Evolutionary conservation across 306 rosid genomes (phyloP).

Genomic region (Phaseolus lunatus): DNA sequence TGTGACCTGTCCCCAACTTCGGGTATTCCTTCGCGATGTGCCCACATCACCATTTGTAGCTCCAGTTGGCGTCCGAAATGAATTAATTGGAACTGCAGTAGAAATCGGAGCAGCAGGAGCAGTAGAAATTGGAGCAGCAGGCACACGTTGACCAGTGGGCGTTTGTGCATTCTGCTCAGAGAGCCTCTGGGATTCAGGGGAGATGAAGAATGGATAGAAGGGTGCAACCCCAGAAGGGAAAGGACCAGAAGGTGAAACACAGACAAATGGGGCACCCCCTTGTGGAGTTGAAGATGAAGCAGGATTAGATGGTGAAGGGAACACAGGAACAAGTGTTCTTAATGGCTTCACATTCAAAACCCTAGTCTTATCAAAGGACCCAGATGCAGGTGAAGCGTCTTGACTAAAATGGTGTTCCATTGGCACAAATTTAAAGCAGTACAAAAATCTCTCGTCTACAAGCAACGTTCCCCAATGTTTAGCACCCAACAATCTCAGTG

Average conservation of each 20-base stretch:
- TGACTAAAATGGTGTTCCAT: constrained; percentile 79
- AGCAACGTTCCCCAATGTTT: constrained; percentile 8
- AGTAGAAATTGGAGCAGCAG: constrained; percentile 51
- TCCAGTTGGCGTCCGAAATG: constrained; percentile 69
- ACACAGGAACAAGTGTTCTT: constrained; percentile 80
- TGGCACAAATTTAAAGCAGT: constrained; percentile 41
- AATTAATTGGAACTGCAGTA: constrained; percentile 75
- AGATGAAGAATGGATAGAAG: constrained; percentile 73
- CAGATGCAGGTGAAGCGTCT: constrained; percentile 58
- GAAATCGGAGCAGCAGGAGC: constrained; percentile 52
- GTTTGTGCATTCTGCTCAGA: constrained; percentile 59
- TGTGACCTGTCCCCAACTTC: constrained; percentile 27
- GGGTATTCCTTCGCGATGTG: constrained; percentile 47
- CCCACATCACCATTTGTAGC: constrained; percentile 53
- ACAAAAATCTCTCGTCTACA: constrained; percentile 21
- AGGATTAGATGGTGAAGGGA: constrained; percentile 70
- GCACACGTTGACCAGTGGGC: constrained; percentile 47
- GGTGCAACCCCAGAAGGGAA: constrained; percentile 81
- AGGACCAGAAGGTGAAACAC: constrained; percentile 90
- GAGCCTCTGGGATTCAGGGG: constrained; percentile 61
- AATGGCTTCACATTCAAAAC: constrained; percentile 86
- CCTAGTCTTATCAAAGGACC: constrained; percentile 81
- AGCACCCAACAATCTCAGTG: constrained; percentile 1
- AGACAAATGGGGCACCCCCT: constrained; percentile 88
- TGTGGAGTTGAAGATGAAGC: constrained; percentile 67